A percentile compares a stretch with the other conserved stretches of the same genome.
Evolutionary conservation across 2,329 filamentous ascomycete species (phyloP).

Genomic region (Sporothrix protearum): DNA sequence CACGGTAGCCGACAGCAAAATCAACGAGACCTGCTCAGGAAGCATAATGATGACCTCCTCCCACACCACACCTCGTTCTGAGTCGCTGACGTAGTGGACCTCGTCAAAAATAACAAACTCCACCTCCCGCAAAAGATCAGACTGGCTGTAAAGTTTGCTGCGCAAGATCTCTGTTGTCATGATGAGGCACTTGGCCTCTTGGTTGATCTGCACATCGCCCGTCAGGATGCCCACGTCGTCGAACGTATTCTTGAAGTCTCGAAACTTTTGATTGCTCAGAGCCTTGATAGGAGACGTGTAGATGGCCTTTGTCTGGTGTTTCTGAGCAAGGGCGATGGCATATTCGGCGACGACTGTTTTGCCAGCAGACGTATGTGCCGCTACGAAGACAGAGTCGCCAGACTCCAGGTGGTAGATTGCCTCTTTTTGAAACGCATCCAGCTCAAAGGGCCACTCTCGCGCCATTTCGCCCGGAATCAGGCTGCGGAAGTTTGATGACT

Average conservation of each 20-base stretch:
- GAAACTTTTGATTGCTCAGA: constrained; percentile 96
- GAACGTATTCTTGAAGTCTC: constrained; percentile 85
- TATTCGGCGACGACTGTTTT: constrained; percentile 99
- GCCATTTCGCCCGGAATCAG: constrained; percentile 90
- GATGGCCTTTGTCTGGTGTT: constrained; percentile 99
- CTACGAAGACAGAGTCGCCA: constrained; percentile 96
- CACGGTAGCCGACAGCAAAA: constrained; percentile 90
- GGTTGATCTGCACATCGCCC: constrained; percentile 95
- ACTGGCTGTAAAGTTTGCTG: constrained; percentile 96
- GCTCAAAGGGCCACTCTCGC: constrained; percentile 90
- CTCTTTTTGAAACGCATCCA: constrained; percentile 98
- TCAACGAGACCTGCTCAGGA: constrained; percentile 92
- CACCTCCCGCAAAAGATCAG: constrained; percentile 92
- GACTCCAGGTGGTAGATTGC: constrained; percentile 95
- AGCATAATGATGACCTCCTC: constrained; percentile 99
- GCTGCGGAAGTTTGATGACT: constrained; percentile 90
- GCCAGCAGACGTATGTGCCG: constrained; percentile 93
- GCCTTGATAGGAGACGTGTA: constrained; percentile 99
- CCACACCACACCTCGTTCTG: constrained; percentile 95
- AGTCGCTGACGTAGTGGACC: constrained; percentile 97
- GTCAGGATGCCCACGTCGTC: constrained; percentile 96
- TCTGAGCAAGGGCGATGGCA: constrained; percentile 91
- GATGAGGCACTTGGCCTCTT: constrained; percentile 95
- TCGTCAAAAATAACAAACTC: constrained; percentile 99
- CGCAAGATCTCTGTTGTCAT: constrained; percentile 98